Conservation (phyloP, 768 basidiomycete species). For the Chalciporus piperatus region DNA sequence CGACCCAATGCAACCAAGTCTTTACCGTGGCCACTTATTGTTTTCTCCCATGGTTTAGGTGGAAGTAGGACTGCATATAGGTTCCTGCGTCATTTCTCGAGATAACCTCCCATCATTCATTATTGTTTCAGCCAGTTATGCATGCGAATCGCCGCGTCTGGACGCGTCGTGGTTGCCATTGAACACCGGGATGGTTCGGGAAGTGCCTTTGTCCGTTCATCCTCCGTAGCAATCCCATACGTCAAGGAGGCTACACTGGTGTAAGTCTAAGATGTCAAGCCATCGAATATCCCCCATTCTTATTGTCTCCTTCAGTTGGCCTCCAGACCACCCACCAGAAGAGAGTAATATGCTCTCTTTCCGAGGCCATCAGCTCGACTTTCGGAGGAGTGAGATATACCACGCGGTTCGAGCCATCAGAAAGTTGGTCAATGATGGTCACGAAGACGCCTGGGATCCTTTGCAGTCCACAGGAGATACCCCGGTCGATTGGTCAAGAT, state of each 20-base stretch:
- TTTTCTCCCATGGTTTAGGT: slow-evolving; percentile 84
- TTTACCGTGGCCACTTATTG: slow-evolving; percentile 68
- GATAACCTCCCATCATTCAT: neutral
- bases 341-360: slow-evolving; percentile 42
- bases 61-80: slow-evolving; percentile 73
- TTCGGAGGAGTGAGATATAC: slow-evolving; percentile 70
- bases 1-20: slow-evolving; percentile 6
- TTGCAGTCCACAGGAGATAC: slow-evolving; percentile 38
- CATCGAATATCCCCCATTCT: neutral
- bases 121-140: slow-evolving; percentile 57
- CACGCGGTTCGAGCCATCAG: slow-evolving; percentile 57
- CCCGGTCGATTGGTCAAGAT: slow-evolving; percentile 39
- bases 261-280: slow-evolving; percentile 33
- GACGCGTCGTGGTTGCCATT: slow-evolving; percentile 76
- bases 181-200: slow-evolving; percentile 85
- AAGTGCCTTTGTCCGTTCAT: slow-evolving; percentile 43
- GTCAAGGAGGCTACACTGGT: slow-evolving; percentile 52
- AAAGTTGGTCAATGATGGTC: slow-evolving; percentile 44
- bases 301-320: slow-evolving; percentile 21
- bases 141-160: slow-evolving; percentile 67
- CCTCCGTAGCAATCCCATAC: slow-evolving; percentile 43
- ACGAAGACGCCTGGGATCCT: slow-evolving; percentile 18
- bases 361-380: slow-evolving; percentile 65
- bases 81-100: slow-evolving; percentile 24
- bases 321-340: slow-evolving; percentile 13